Conservation (phyloP, 2,329 filamentous ascomycete species). For the Rasamsonia emersonii region DNA sequence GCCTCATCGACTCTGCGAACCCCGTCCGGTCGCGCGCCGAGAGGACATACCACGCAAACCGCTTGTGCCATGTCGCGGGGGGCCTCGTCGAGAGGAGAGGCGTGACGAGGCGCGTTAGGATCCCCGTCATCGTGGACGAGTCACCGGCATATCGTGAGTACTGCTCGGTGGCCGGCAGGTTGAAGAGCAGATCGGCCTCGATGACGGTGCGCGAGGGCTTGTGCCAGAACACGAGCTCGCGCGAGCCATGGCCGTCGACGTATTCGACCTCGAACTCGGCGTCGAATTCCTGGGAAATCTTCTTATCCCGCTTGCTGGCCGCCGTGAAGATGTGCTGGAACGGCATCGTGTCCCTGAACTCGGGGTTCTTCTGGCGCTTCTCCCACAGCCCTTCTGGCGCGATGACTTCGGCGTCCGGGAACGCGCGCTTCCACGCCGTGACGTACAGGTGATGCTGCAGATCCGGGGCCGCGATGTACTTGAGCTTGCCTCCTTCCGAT, state of each 20-base stretch:
- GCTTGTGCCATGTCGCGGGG: constrained; percentile 62
- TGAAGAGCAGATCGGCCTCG: constrained; percentile 86
- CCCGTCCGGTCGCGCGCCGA: constrained; percentile 54
- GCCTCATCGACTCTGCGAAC: constrained; percentile 60
- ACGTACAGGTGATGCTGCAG: constrained; percentile 94
- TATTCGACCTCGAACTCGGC: constrained; percentile 79
- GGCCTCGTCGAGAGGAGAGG: constrained; percentile 51
- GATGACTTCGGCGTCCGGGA: constrained; percentile 69
- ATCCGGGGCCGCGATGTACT: constrained; percentile 81
- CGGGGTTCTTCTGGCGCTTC: constrained; percentile 59
- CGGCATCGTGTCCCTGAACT: constrained; percentile 46
- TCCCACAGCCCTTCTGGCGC: constrained; percentile 75
- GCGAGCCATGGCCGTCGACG: constrained; percentile 69
- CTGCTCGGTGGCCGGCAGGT: constrained; percentile 79
- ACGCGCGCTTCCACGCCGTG: constrained; percentile 72
- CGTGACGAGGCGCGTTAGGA: constrained; percentile 50
- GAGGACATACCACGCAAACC: constrained; percentile 71
- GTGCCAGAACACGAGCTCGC: constrained; percentile 82
- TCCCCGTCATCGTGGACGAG: constrained; percentile 46
- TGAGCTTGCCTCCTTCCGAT: constrained; percentile 59
- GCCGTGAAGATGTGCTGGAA: constrained; percentile 62
- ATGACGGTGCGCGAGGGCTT: constrained; percentile 71
- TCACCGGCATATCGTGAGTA: constrained; percentile 55
- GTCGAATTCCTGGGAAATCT: constrained; percentile 71
- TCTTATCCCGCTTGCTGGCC: constrained; percentile 42